Percentiles rank a stretch among this genome's conserved stretches.
Conservation (phyloP, 371 early-diverging fungal genomes). For the Mortierella sp. region DNA sequence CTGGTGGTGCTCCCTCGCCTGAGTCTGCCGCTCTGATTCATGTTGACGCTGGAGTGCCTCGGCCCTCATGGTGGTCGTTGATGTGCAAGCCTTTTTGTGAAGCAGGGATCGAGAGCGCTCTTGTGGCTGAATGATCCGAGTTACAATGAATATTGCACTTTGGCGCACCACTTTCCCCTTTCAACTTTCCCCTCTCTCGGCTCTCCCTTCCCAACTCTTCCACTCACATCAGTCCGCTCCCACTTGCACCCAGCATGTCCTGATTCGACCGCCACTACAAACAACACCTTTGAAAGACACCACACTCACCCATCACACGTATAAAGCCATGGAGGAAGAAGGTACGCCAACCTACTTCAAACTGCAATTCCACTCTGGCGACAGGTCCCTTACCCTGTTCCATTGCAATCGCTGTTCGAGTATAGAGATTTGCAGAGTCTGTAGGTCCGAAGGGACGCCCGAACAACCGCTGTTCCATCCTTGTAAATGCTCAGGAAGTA, state of each 20-base stretch:
- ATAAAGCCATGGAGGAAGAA: slow-evolving; percentile 20
- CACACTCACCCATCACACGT: background rate
- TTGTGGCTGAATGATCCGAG: too few relatives aligned
- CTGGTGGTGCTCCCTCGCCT: slow-evolving; percentile 14
- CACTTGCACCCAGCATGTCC: slow-evolving; percentile 12
- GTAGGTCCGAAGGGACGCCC: slow-evolving; percentile 80
- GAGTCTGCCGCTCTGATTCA: slow-evolving; percentile 45
- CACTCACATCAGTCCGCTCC: background rate
- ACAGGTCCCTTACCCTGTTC: too few relatives aligned
- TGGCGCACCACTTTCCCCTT: background rate
- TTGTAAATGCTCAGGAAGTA: slow-evolving; percentile 95
- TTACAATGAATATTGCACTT: too few relatives aligned
- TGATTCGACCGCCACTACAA: slow-evolving; percentile 6
- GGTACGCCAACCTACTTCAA: too few relatives aligned
- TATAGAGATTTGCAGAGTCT: slow-evolving; percentile 89
- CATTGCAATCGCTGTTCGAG: background rate
- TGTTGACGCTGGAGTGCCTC: slow-evolving; percentile 42
- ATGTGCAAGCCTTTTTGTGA: too few relatives aligned
- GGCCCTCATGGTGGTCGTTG: slow-evolving; percentile 10
- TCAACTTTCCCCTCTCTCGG: background rate
- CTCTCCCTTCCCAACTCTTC: too few relatives aligned
- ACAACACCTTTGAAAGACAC: background rate
- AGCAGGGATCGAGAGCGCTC: too few relatives aligned
- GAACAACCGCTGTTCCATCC: slow-evolving; percentile 91
- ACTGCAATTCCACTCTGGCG: too few relatives aligned